Conservation (phyloP, 2,329 filamentous ascomycete species). For the Claviceps quebecensis region DNA sequence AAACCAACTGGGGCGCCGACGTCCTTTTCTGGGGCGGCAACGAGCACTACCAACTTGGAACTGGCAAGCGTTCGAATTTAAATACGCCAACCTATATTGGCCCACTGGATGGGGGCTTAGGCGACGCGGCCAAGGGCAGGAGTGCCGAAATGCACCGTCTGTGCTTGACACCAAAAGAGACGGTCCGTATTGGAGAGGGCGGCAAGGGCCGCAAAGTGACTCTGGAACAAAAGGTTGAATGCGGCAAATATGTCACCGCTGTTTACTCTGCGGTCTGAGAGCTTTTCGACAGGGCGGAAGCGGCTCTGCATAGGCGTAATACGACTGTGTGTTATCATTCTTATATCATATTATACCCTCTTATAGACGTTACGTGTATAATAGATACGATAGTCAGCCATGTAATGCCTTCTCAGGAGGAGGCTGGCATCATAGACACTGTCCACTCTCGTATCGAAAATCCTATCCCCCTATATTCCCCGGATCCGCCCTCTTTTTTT, state of each 20-base stretch:
- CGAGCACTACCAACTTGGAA: slow-evolving; percentile 85
- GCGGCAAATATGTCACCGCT: slow-evolving; percentile 66
- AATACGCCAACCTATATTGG: slow-evolving; percentile 65
- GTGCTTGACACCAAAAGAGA: slow-evolving; percentile 64
- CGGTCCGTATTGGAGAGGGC: slow-evolving; percentile 45
- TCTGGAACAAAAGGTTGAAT: slow-evolving; percentile 79
- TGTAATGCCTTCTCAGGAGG: neutral
- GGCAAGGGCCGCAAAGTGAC: slow-evolving; percentile 53
- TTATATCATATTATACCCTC: too few relatives aligned
- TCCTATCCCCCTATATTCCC: neutral
- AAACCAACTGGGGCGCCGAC: slow-evolving; percentile 80
- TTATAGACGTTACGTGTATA: neutral
- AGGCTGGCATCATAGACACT: neutral
- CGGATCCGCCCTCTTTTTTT: too few relatives aligned
- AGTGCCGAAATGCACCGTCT: slow-evolving; percentile 56
- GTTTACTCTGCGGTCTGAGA: slow-evolving; percentile 56
- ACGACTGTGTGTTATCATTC: too few relatives aligned
- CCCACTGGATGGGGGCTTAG: slow-evolving; percentile 50
- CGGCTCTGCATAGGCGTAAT: too few relatives aligned
- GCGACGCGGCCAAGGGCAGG: slow-evolving; percentile 45
- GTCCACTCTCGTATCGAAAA: neutral
- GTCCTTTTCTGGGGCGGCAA: slow-evolving; percentile 92
- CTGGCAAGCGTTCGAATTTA: slow-evolving; percentile 72
- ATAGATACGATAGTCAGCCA: neutral
- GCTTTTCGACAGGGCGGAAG: too few relatives aligned